Evolutionary conservation across 495 filamentous ascomycete genomes (phyloP), one percentile per base, ranked within the genome.

Genomic region (Massariosphaeria phaeospora): DNA sequence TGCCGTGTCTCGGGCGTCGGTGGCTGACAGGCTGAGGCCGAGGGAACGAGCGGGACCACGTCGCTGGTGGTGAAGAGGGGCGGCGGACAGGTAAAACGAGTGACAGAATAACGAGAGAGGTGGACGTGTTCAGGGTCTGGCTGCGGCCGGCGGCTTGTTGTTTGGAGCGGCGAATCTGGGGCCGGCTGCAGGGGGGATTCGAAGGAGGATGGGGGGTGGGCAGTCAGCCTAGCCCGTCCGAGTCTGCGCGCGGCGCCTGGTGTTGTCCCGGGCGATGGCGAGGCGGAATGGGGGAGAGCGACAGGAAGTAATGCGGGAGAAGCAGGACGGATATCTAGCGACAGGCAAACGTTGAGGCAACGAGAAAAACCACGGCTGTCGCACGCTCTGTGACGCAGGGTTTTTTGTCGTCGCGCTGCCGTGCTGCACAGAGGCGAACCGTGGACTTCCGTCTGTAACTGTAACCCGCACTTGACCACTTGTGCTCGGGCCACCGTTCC

Each of bases 71-170:
- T 11, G 50, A 38, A 15, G 11, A 26, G 38, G 30, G 50, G 34
- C n/a, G 11, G 35, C 25, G 31, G 31, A 17, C 30, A 31, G 51
- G 49, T 62, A 48, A 52, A 62, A 62, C 52, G 59, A 62, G 42
- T 57, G 59, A 62, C 59, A 52, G 59, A 48, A 62, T 52, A 57
- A 31, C 47, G 49, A 60, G 35, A 54, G 49, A 34, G 29, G 30
- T 20, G 25, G 21, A 30, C 36, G 57, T 17, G 7, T 6, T 12
- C n/a, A 18, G 35, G n/a, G 35, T 5, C 17, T 27, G 48, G 29
- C 35, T 42, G 6, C 15, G 23, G 38, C 10, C 30, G n/a, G 29
- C 24, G 17, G 54, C 45, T 46, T 42, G 47, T 38, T n/a, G n/a
- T n/a, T n/a, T 29, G 15, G 48, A 41, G 40, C 17, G 53, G 35